Conservation (phyloP, 176 grass and related monocot species). For the Oropetium thomaeum region DNA sequence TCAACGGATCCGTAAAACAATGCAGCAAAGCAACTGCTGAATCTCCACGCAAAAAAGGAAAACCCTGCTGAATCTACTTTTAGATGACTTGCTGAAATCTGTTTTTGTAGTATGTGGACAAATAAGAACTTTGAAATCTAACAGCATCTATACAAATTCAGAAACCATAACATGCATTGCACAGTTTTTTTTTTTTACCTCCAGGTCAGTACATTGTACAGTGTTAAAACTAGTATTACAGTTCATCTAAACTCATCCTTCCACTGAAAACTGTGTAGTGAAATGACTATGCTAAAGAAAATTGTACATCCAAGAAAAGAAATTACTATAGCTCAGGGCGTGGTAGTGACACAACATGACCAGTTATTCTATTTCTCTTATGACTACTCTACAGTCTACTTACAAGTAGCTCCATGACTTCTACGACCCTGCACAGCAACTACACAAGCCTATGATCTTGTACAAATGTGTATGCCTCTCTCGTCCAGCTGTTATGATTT, state of each 20-base stretch:
- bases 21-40: too few relatives aligned
- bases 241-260: neutral
- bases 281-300: neutral
- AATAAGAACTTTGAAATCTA: neutral
- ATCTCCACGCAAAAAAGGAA: too few relatives aligned
- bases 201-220: neutral
- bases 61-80: too few relatives aligned
- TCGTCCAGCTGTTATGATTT: neutral
- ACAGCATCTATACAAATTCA: neutral
- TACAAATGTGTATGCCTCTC: neutral
- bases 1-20: too few relatives aligned
- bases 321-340: neutral
- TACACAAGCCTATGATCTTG: neutral
- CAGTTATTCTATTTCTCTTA: neutral
- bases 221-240: neutral
- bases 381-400: slow-evolving; percentile 13
- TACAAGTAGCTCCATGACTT: neutral
- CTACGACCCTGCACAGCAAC: neutral
- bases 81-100: neutral
- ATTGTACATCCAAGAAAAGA: neutral
- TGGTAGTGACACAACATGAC: neutral
- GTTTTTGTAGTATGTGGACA: neutral
- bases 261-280: neutral
- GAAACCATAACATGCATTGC: neutral
- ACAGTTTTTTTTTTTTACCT: neutral